These are phyloP conservation scores for Coniella vitis DNA, from an alignment of 2,329 filamentous ascomycete species.

Conservation along the genomic window DNA sequence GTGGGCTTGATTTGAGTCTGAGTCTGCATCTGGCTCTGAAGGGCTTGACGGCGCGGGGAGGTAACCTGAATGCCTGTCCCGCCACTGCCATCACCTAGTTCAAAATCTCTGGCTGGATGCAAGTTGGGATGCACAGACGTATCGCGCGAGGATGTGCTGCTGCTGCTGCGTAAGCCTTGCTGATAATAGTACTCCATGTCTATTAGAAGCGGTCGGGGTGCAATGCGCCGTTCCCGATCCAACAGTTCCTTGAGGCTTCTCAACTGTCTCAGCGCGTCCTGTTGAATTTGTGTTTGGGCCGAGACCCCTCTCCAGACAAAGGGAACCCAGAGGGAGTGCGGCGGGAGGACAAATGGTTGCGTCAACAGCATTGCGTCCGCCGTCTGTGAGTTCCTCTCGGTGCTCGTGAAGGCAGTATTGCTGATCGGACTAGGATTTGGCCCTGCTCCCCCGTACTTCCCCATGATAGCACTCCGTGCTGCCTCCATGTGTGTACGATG, in stretches of 20 bases:
- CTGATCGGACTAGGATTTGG: background rate
- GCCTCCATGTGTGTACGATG: background rate
- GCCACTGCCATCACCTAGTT: background rate
- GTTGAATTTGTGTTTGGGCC: slow-evolving; percentile 19
- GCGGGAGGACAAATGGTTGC: slow-evolving; percentile 15
- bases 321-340: slow-evolving; percentile 19
- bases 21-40: too few relatives aligned
- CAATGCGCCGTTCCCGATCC: slow-evolving; percentile 16
- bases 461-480: slow-evolving; percentile 13
- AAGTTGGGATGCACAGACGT: background rate
- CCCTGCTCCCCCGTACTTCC: background rate
- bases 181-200: slow-evolving; percentile 13
- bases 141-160: background rate
- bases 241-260: slow-evolving; percentile 21
- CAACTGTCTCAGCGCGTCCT: slow-evolving; percentile 24
- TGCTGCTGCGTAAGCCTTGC: slow-evolving; percentile 6
- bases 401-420: background rate
- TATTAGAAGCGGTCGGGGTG: slow-evolving; percentile 24
- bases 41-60: too few relatives aligned
- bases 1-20: too few relatives aligned
- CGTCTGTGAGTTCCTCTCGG: too few relatives aligned
- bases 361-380: background rate
- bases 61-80: too few relatives aligned
- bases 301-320: slow-evolving; percentile 20
- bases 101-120: background rate